These are phyloP conservation scores for Panicum miliaceum DNA, from an alignment of 176 grass and related monocot genomes.

Conservation along the genomic window DNA sequence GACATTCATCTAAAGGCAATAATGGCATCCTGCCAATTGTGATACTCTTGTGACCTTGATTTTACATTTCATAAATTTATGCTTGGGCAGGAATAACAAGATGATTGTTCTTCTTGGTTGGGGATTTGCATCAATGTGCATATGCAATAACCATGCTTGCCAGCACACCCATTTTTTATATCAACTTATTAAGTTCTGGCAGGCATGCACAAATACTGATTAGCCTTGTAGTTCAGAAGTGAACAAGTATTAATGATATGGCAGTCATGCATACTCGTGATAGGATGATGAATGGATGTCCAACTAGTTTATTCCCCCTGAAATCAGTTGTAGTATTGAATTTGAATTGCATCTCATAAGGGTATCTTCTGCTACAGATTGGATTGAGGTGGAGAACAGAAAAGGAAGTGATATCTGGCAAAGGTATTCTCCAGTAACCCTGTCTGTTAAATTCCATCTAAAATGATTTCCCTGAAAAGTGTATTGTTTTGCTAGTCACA, in stretches of 20 bases:
- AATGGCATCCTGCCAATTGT: conserved; percentile 4
- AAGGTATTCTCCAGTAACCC: conserved; percentile 55
- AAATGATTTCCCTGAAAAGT: conserved; percentile 21
- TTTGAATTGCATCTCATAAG: conserved; percentile 14
- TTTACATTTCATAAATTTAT: conserved; percentile 3
- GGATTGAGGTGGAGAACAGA: conserved; percentile 96
- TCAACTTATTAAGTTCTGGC: neutral
- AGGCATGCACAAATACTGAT: neutral
- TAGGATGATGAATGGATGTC: neutral
- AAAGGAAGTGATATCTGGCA: conserved; percentile 90
- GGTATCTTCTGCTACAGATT: conserved; percentile 61
- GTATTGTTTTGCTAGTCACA: neutral
- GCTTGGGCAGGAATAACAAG: neutral
- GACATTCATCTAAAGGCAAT: neutral
- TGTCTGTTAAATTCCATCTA: neutral
- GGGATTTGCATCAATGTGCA: neutral
- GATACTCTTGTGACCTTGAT: neutral
- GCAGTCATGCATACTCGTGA: neutral
- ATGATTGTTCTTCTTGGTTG: neutral
- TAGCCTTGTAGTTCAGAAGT: conserved; percentile 3
- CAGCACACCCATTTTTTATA: neutral
- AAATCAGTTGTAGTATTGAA: conserved; percentile 21
- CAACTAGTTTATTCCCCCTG: neutral
- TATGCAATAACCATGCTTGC: neutral
- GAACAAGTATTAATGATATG: neutral